Evolutionary conservation across 768 basidiomycete species (phyloP), one percentile per base, ranked within the genome.

Genomic region (Tulasnella sp.): DNA sequence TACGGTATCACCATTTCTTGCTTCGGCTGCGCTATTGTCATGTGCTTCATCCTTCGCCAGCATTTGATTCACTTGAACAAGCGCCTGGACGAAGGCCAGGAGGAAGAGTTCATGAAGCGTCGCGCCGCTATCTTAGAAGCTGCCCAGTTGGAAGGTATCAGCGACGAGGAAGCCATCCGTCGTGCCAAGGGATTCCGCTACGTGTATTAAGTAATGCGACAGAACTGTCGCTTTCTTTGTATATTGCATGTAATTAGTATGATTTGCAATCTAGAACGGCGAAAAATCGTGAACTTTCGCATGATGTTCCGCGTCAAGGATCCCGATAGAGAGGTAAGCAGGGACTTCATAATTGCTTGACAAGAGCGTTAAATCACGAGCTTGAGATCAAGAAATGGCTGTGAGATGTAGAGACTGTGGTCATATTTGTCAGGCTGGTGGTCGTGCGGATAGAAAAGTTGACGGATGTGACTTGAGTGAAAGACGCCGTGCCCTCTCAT

Each of bases 1-100:
- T 95, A 88, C 80, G 85, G 83, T 29, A 89, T 95, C 72, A 91
- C 89, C 80, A 88, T 90, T 59, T 81, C 85, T 68, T 83, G 85
- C 73, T 86, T 82, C 75, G 83, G 82, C 5, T 69, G 84, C 36
- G 80, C 83, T 47, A 75, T 84, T 32, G 83, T 88, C 32, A 72
- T 72, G 72, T 76, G 40, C 41, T 69, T 73, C 52, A 71, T 76
- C 71, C 75, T 77, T 71, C 72, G 76, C 16, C 72, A 75, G 47
- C 76, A 77, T 69, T 70, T 77, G 32, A 74, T 71, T 6, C 42
- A 35, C 7, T 62, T 77, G 37, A 77, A 77, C 47, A 71, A 75
- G 41, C 62, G 71, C 39, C 8, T 74, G 34, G 73, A 74, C 62
- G 65, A 52, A 29, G 72, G 72, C 14, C 22, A 65, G n/a, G 62